These are phyloP conservation scores for Caryopteris hybrid DNA, from an alignment of 305 asterid genomes.

Conservation along the genomic window DNA sequence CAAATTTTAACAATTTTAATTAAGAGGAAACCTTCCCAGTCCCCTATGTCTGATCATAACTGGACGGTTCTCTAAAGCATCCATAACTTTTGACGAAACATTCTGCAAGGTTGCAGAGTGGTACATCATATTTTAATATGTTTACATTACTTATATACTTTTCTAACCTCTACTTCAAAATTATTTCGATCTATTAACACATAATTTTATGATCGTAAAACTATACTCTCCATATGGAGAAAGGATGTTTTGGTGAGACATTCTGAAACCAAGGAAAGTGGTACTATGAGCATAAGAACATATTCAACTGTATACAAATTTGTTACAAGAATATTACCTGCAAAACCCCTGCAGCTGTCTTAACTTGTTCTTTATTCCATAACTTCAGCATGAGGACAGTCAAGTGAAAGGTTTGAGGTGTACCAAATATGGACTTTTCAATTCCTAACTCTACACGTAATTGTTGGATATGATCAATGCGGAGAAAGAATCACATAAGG, in stretches of 20 bases:
- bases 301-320: constrained; percentile 2
- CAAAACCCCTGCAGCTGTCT: constrained; percentile 76
- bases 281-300: not conserved
- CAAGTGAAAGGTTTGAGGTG: constrained; percentile 80
- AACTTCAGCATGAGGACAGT: constrained; percentile 95
- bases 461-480: not conserved
- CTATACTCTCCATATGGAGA: too few species aligned
- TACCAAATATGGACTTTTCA: constrained; percentile 77
- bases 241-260: too few species aligned
- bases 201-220: too few species aligned
- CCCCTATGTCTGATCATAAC: constrained; percentile 68
- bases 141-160: too few species aligned
- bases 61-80: constrained; percentile 73
- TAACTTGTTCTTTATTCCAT: constrained; percentile 79
- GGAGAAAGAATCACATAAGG: constrained; percentile 6
- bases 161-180: too few species aligned
- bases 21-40: constrained; percentile 52
- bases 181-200: too few species aligned
- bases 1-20: not conserved
- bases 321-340: constrained; percentile 39
- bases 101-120: constrained; percentile 55
- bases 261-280: too few species aligned
- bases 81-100: constrained; percentile 61
- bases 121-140: too few species aligned
- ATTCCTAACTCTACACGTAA: constrained; percentile 49